A percentile compares a stretch with the other conserved stretches of the same genome.
These are phyloP conservation scores for Hirschioporus abietinus DNA, from an alignment of 768 basidiomycete species.

Conservation along the genomic window DNA sequence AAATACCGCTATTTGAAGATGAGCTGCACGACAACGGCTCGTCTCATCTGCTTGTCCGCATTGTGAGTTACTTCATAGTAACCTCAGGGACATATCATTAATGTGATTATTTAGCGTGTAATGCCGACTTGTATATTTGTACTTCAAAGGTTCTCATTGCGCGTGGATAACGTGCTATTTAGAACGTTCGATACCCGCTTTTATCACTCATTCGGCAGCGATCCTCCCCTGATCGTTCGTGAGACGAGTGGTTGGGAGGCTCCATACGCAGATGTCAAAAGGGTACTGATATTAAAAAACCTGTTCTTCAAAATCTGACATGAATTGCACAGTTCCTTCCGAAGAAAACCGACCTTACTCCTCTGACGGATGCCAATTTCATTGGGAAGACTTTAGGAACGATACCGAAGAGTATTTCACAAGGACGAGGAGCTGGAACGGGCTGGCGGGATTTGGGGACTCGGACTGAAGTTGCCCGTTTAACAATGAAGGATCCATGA, in stretches of 20 bases:
- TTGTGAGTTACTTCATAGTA: constrained; percentile 51
- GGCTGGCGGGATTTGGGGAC: constrained; percentile 82
- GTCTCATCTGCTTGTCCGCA: constrained; percentile 76
- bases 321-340: constrained; percentile 49
- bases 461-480: constrained; percentile 45
- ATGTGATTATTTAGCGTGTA: constrained; percentile 58
- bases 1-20: constrained; percentile 91
- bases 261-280: constrained; percentile 73
- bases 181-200: constrained; percentile 83
- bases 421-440: constrained; percentile 63
- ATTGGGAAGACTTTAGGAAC: constrained; percentile 68
- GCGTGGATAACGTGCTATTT: constrained; percentile 94
- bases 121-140: constrained; percentile 96
- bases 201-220: constrained; percentile 74
- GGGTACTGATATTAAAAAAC: constrained; percentile 34
- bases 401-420: constrained; percentile 52
- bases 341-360: constrained; percentile 74
- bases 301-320: constrained; percentile 5
- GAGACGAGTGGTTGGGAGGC: constrained; percentile 92
- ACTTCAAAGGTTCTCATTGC: constrained; percentile 83
- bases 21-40: constrained; percentile 97
- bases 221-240: constrained; percentile 60
- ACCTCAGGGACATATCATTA: not conserved
- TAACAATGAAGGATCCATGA: constrained; percentile 17
- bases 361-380: constrained; percentile 82